Percentiles rank a stretch among this genome's conserved stretches.
These are phyloP conservation scores for Nannochloropsis granulata DNA, from an alignment of 108 stramenopile genomes.

Conservation along the genomic window DNA sequence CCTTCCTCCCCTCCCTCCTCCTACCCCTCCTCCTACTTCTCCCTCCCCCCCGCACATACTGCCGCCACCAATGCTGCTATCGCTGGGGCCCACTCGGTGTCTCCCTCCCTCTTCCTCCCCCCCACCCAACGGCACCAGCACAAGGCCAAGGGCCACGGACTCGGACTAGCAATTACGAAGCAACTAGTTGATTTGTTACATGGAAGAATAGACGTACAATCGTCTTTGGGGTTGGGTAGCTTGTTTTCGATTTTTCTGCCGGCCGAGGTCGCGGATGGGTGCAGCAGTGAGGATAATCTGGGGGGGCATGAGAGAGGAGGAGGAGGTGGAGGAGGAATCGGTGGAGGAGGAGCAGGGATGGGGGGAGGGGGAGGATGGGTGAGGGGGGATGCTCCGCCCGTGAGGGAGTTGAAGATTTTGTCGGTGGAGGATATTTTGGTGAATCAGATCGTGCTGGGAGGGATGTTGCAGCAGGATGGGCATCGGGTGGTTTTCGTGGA, in stretches of 20 bases:
- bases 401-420: not conserved
- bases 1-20: not conserved
- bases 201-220: not conserved
- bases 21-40: not conserved
- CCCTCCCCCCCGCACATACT: not conserved
- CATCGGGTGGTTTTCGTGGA: not conserved
- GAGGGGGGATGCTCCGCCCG: not conserved
- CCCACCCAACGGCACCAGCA: not conserved
- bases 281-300: not conserved
- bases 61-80: not conserved
- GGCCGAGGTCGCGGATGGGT: not conserved
- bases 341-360: not conserved
- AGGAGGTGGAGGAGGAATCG: not conserved
- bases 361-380: conserved; percentile 6
- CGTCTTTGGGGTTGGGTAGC: not conserved
- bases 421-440: not conserved
- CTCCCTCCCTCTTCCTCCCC: not conserved
- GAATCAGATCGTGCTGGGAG: not conserved
- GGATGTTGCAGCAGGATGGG: not conserved
- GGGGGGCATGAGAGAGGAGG: not conserved
- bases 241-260: not conserved
- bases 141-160: not conserved
- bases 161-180: not conserved
- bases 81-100: not conserved
- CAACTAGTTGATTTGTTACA: not conserved